These are phyloP conservation scores for Russula ochroleuca DNA, from an alignment of 768 basidiomycete species.

Conservation along the genomic window DNA sequence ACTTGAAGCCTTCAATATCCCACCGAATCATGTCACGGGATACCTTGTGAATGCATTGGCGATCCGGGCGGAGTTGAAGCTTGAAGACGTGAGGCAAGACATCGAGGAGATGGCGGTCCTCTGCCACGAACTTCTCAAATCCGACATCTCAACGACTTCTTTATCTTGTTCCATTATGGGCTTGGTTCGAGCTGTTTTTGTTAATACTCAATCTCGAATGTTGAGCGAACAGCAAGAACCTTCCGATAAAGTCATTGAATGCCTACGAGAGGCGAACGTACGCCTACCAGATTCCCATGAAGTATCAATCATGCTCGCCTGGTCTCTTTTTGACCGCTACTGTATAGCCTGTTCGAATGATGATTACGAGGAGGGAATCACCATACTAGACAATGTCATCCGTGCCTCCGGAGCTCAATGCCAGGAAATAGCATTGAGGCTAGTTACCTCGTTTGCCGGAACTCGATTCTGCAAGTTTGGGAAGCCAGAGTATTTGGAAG, in stretches of 20 bases:
- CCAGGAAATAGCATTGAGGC: neutral
- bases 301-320: neutral
- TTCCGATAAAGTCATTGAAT: neutral
- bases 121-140: neutral
- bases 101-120: constrained; percentile 1
- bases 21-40: neutral
- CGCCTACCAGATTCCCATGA: neutral
- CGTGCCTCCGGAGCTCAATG: neutral
- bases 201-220: no score
- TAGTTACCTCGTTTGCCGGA: neutral
- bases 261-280: neutral
- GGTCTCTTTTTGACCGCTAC: neutral
- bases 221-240: neutral
- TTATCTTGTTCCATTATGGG: neutral
- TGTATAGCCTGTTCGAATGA: neutral
- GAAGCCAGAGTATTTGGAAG: neutral
- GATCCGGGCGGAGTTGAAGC: neutral
- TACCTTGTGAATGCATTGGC: neutral
- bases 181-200: neutral
- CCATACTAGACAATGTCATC: neutral
- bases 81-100: neutral
- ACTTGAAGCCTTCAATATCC: neutral
- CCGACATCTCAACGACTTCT: neutral
- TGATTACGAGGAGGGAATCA: neutral
- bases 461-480: neutral